Evolutionary conservation across 805 yeast genomes (phyloP), one percentile per base, ranked within the genome.

Genomic region (Saturnispora saitoi): DNA sequence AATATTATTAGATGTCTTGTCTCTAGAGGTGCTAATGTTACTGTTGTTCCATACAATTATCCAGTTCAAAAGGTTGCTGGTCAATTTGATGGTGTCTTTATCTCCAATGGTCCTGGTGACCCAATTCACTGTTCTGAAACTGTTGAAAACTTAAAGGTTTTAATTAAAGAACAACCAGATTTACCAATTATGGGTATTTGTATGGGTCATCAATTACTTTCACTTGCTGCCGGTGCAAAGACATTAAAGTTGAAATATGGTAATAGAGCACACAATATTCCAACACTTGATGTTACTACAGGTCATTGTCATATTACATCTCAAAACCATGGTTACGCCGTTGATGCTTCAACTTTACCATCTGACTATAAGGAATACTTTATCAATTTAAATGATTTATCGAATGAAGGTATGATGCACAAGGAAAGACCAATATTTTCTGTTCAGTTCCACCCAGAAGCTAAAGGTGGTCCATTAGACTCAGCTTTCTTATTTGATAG

Each of bases 381-480:
- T 65, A 77, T 90, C 58, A 93, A 93, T 71, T 76, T 91, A 69
- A 93, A 93, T 66, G 99, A 93, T 67, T 83, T 88, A 65, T 86
- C 95, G 48, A 93, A 93, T 68, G 99, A 93, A 71, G 99, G 99
- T 60, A 89, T 93, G 95, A 83, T 81, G 60, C 99, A 93, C 68
- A 76, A 72, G 49, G 63, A 78, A 36, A 83, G 79, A 66, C 99
- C 99, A 46, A 86, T 91, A 48, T 93, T 91, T 71, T 87, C 96
- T 34, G 88, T 96, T 2, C 99, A 93, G 69, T 93, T 93, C 77
- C 99, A 93, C 67, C 99, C 99, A 43, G 99, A 93, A 70, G 98
- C 99, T 50, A 91, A 89, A 71, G 98, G 99, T 59, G 99, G 99
- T 58, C 99, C 99, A 51, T 76, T 85, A 60, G 99, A 93, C 68